Evolutionary conservation across 2,329 filamentous ascomycete species (phyloP).

Genomic region (Exophiala xenobiotica): DNA sequence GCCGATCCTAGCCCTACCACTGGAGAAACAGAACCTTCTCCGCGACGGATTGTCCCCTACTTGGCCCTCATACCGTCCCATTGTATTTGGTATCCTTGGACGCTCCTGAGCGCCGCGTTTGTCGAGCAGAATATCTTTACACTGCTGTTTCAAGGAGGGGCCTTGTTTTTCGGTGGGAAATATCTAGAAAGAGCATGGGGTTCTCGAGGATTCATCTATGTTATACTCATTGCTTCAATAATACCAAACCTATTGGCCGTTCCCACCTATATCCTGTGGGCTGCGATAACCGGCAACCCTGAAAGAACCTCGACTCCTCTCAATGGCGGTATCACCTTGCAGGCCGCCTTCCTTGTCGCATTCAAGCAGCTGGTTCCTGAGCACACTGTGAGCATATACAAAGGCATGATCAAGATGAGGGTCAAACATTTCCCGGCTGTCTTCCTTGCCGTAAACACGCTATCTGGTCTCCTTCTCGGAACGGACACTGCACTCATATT

Average conservation of each 20-base stretch:
- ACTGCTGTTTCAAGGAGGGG: slow-evolving; percentile 70
- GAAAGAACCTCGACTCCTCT: slow-evolving; percentile 65
- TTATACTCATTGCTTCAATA: slow-evolving; percentile 72
- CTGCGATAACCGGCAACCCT: slow-evolving; percentile 56
- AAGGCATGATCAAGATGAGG: slow-evolving; percentile 81
- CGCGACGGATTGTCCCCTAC: slow-evolving; percentile 74
- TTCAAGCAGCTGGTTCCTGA: slow-evolving; percentile 98
- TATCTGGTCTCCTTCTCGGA: slow-evolving; percentile 63
- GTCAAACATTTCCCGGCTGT: slow-evolving; percentile 78
- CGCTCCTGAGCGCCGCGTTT: slow-evolving; percentile 77
- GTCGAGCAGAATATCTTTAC: slow-evolving; percentile 94
- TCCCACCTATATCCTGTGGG: slow-evolving; percentile 70
- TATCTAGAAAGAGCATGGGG: slow-evolving; percentile 97
- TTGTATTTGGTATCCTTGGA: slow-evolving; percentile 90
- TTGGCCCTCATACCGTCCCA: slow-evolving; percentile 80
- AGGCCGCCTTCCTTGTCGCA: slow-evolving; percentile 90
- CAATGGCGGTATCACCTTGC: slow-evolving; percentile 82
- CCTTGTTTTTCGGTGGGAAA: slow-evolving; percentile 85
- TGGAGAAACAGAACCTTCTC: slow-evolving; percentile 42
- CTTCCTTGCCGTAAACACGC: slow-evolving; percentile 69
- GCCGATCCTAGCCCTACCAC: slow-evolving; percentile 50
- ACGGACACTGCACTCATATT: slow-evolving; percentile 78
- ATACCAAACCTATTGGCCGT: slow-evolving; percentile 79
- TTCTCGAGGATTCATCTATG: slow-evolving; percentile 86
- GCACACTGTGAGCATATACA: slow-evolving; percentile 92